Conservation (phyloP, 2,329 filamentous ascomycete genomes). For the Phialophora verrucosa region DNA sequence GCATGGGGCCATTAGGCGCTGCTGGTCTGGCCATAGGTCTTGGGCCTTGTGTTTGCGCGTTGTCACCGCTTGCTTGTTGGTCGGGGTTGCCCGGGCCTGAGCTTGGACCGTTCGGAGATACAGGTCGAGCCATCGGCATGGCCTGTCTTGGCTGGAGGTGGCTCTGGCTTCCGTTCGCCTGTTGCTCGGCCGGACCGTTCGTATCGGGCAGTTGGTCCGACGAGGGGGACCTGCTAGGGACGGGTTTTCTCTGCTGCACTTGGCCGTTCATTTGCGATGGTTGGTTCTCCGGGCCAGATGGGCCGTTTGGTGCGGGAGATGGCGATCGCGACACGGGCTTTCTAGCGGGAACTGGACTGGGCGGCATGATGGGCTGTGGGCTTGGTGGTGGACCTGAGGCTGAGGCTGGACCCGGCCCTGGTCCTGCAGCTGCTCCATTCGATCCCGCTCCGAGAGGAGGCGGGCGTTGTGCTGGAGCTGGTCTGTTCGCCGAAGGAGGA, state of each 20-base stretch:
- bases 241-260: neutral
- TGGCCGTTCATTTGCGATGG: neutral
- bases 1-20: neutral
- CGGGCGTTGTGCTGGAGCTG: neutral
- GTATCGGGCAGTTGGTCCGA: neutral
- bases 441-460: too few relatives aligned
- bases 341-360: neutral
- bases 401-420: neutral
- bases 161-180: neutral
- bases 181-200: neutral
- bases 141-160: neutral
- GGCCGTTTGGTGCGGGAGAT: neutral
- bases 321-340: neutral
- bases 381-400: neutral
- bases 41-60: neutral
- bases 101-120: neutral
- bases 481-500: neutral
- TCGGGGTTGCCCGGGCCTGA: neutral
- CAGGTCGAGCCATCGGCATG: neutral
- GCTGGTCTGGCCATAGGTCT: neutral
- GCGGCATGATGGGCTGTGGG: neutral
- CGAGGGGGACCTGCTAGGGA: neutral
- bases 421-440: neutral
- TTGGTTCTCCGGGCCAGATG: neutral
- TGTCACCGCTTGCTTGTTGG: neutral